These are phyloP conservation scores for Lodderomyces jiufengensis DNA, from an alignment of 1,139 yeast species.

Conservation along the genomic window DNA sequence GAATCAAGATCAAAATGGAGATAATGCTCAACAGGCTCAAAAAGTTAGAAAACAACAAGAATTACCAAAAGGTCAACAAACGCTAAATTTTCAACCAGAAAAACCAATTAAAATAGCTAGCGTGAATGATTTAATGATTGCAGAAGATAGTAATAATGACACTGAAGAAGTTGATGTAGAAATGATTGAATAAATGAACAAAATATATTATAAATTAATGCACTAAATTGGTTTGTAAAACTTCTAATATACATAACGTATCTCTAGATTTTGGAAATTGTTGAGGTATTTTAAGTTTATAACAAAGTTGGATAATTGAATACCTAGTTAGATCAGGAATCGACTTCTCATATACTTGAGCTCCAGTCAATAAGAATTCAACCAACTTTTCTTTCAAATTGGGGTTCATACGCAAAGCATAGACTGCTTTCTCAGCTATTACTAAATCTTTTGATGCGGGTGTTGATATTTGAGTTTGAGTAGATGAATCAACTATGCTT, in stretches of 20 bases:
- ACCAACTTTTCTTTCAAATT: constrained; percentile 10
- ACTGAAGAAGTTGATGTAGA: constrained; percentile 16
- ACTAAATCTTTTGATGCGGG: constrained; percentile 3
- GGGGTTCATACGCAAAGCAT: constrained; percentile 9
- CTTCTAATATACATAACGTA: constrained; percentile 32
- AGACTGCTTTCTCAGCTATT: constrained; percentile 7
- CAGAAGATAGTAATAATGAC: constrained; percentile 14
- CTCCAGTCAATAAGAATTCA: constrained; percentile 27
- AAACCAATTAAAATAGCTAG: constrained; percentile 31
- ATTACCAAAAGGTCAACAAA: constrained; percentile 39
- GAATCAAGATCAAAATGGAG: constrained; percentile 2
- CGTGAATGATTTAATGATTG: constrained; percentile 31
- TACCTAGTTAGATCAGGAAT: constrained; percentile 32
- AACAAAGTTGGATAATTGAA: constrained; percentile 27
- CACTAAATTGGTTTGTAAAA: constrained; percentile 15
- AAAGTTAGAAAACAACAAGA: constrained; percentile 2
- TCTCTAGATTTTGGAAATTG: constrained; percentile 22
- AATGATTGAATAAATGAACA: constrained; percentile 15
- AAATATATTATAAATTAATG: constrained; percentile 5
- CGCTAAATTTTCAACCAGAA: constrained; percentile 18
- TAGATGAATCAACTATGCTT: constrained; percentile 11
- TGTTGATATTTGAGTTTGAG: neutral
- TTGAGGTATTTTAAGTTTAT: constrained; percentile 23
- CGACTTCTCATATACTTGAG: constrained; percentile 28
- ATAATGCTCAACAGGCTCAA: too few species aligned